Evolutionary conservation across 345 rosid species (phyloP), one percentile per base, ranked within the genome.

Genomic region (Pistacia atlantica): DNA sequence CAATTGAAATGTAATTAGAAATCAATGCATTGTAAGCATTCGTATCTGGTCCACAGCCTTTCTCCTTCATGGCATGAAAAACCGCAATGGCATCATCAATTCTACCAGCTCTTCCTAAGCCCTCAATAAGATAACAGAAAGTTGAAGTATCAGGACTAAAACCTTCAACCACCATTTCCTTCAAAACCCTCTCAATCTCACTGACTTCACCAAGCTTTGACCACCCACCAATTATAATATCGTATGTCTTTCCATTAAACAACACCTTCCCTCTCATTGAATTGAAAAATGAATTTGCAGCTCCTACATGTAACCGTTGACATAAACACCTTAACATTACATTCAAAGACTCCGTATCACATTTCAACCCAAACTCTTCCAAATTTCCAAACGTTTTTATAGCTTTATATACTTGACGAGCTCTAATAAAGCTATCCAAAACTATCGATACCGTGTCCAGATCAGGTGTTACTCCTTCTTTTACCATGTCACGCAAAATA

Each of bases 31-130:
- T 90, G 85, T 89, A 90, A 65, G 89, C 92, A 75, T 28, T 58
- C 14, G 90, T 79, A 28, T 90, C 90, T 0, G 86, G 86, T 65
- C 82, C 83, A 77, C 64, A 77, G 25, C 90, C 88, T 72, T 83
- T 86, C 73, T 84, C 83, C 69, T 80, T 83, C 81, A 93, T 82
- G 57, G 57, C 78, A 77, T 87, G 78, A 76, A 95, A 92, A 72
- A 93, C 72, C 80, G 76, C 76, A 80, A 89, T 79, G 38, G 97
- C 94, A 64, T 90, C 92, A 73, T 80, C 82, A 48, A 88, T 62
- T 79, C 87, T 89, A 48, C 91, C 92, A 67, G 91, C 86, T 89
- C 96, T 93, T 63, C 98, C 99, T 62, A 89, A 83, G 17, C 96
- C 91, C 90, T 90, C 88, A 5, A 93, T 82, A 68, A 93, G 87